Evolutionary conservation across 2,329 filamentous ascomycete genomes (phyloP).

Genomic region (Fusarium torreyae): DNA sequence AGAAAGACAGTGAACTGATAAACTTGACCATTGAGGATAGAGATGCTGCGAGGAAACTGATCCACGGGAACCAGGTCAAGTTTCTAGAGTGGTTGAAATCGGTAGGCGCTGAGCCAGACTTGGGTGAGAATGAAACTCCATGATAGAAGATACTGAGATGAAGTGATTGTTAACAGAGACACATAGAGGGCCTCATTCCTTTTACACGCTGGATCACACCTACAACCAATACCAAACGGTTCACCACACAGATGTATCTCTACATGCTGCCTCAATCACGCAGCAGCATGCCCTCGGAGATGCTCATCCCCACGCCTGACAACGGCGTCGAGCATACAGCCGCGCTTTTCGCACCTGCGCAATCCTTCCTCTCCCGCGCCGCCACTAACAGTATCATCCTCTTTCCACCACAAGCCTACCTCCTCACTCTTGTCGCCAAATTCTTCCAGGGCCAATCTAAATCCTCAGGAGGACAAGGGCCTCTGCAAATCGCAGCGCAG

Average conservation of each 20-base stretch:
- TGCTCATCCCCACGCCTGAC: conserved; percentile 79
- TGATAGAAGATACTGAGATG: not conserved
- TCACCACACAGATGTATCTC: conserved; percentile 97
- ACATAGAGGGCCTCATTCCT: conserved; percentile 76
- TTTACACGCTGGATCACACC: conserved; percentile 97
- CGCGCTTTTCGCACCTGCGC: conserved; percentile 80
- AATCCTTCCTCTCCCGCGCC: conserved; percentile 78
- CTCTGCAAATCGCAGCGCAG: conserved; percentile 62
- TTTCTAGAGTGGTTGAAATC: conserved; percentile 77
- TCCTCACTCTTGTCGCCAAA: conserved; percentile 72
- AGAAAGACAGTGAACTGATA: conserved; percentile 68
- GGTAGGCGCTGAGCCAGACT: conserved; percentile 75
- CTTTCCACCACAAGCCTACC: conserved; percentile 90
- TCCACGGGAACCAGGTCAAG: conserved; percentile 76
- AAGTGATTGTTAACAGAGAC: conserved; percentile 17
- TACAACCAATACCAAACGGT: conserved; percentile 78
- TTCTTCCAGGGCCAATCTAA: conserved; percentile 62
- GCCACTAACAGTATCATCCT: conserved; percentile 79
- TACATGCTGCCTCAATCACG: conserved; percentile 79
- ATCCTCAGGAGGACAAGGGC: conserved; percentile 45
- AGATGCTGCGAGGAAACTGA: conserved; percentile 75
- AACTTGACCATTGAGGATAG: conserved; percentile 72
- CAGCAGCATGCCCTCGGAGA: conserved; percentile 58
- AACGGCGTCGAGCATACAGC: conserved; percentile 78
- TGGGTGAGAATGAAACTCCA: conserved; percentile 62